Conservation (phyloP, 164 flowering plant species). For the Cinnamomum micranthum region DNA sequence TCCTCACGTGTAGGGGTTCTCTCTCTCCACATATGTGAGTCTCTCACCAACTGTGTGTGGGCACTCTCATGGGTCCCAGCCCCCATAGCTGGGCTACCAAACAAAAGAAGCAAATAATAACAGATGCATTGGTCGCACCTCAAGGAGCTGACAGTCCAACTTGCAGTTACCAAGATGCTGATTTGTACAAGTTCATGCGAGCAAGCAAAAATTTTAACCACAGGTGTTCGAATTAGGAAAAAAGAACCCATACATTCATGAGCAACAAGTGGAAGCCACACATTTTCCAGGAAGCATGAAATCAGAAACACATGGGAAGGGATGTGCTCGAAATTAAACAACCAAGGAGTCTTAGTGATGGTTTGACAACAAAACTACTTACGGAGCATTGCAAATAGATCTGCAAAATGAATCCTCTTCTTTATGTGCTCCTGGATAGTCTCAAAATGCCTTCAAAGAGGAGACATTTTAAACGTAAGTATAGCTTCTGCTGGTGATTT, state of each 20-base stretch:
- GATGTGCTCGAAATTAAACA: background rate
- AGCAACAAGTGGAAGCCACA: background rate
- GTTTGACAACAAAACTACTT: conserved; percentile 25
- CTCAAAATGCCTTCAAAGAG: conserved; percentile 64
- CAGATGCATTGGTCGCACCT: too few relatives aligned
- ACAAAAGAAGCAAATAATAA: too few relatives aligned
- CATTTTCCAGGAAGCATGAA: background rate
- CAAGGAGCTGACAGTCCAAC: background rate
- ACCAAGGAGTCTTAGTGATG: background rate
- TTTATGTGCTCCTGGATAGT: conserved; percentile 43
- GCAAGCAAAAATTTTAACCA: background rate
- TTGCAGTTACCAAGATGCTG: background rate
- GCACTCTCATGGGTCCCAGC: too few relatives aligned
- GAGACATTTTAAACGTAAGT: conserved; percentile 4
- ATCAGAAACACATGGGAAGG: too few relatives aligned
- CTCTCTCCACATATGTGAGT: too few relatives aligned
- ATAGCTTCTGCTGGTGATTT: background rate
- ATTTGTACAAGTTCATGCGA: background rate
- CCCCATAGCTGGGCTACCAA: too few relatives aligned
- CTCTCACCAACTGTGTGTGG: too few relatives aligned
- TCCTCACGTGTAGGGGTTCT: too few relatives aligned
- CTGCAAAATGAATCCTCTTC: conserved; percentile 40
- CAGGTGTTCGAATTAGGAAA: background rate
- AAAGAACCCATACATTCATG: background rate
- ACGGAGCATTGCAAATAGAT: conserved; percentile 58